A percentile compares a stretch with the other conserved stretches of the same genome.
phyloP scores from a whole-genome alignment of 208 protist genomes.

The Acanthamoeba royreba region DNA sequence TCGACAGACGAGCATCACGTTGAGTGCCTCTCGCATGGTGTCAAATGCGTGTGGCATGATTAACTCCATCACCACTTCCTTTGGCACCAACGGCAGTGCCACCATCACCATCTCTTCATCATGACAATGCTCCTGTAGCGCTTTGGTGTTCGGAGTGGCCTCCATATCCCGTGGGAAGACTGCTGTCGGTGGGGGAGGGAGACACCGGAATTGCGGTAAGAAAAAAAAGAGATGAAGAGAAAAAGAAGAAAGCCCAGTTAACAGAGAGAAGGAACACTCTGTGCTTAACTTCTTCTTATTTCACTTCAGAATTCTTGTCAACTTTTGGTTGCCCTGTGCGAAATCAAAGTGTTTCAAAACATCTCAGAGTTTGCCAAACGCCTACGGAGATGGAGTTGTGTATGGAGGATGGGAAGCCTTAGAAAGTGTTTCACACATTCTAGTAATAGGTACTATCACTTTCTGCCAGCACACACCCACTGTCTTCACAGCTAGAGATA shows the following conservation, averaged over 20 bases:
- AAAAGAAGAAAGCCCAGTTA: not conserved
- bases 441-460: no score
- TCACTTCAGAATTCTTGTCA: not conserved
- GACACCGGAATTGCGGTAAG: no score
- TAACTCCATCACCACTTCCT: not conserved
- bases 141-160: no score
- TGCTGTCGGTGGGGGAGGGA: no score
- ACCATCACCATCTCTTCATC: not conserved
- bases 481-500: no score
- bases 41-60: not conserved
- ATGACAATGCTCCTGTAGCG: no score
- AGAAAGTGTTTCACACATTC: not conserved
- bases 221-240: not conserved
- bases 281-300: not conserved
- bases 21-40: not conserved
- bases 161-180: no score
- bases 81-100: not conserved
- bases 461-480: no score
- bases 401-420: not conserved
- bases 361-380: no score
- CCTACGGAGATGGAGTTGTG: no score
- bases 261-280: not conserved
- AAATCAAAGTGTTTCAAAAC: not conserved
- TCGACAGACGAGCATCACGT: not conserved
- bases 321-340: no score